Evolutionary conservation across 805 yeast species (phyloP).

Genomic region (Saccharomyces kudriavzevii): DNA sequence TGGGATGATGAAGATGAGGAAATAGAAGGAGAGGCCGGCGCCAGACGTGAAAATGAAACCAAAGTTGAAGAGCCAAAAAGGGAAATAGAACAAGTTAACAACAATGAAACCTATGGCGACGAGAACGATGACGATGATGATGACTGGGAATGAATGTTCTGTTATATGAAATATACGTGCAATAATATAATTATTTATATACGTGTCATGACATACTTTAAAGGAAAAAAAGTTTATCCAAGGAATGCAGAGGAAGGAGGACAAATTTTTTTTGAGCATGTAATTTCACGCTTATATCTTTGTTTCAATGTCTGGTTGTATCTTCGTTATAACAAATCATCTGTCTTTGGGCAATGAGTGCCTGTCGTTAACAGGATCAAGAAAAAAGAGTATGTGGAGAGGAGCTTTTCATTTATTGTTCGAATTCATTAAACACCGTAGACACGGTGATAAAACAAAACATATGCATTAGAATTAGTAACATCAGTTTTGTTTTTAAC

Average conservation of each 20-base stretch:
- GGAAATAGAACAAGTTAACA: constrained; percentile 44
- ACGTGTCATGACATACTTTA: background rate
- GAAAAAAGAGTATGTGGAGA: background rate
- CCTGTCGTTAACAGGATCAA: background rate
- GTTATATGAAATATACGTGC: background rate
- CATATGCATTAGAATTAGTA: constrained; percentile 70
- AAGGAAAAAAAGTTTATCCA: background rate
- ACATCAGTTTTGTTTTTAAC: constrained; percentile 45
- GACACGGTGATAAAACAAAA: constrained; percentile 60
- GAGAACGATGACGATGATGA: constrained; percentile 40
- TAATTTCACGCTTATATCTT: background rate
- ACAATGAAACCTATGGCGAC: constrained; percentile 9
- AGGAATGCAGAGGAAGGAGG: background rate
- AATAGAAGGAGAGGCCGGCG: constrained; percentile 5
- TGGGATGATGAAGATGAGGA: constrained; percentile 30
- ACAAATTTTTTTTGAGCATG: background rate
- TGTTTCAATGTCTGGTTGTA: background rate
- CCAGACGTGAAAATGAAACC: constrained; percentile 5
- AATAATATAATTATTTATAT: background rate
- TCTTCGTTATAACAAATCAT: background rate
- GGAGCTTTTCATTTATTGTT: background rate
- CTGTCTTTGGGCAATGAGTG: background rate
- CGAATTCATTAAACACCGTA: constrained; percentile 7
- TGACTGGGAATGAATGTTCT: constrained; percentile 46
- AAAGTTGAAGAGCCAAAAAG: constrained; percentile 5